phyloP scores from a whole-genome alignment of 1,139 yeast species.

The Magnusiomyces starmeri region DNA sequence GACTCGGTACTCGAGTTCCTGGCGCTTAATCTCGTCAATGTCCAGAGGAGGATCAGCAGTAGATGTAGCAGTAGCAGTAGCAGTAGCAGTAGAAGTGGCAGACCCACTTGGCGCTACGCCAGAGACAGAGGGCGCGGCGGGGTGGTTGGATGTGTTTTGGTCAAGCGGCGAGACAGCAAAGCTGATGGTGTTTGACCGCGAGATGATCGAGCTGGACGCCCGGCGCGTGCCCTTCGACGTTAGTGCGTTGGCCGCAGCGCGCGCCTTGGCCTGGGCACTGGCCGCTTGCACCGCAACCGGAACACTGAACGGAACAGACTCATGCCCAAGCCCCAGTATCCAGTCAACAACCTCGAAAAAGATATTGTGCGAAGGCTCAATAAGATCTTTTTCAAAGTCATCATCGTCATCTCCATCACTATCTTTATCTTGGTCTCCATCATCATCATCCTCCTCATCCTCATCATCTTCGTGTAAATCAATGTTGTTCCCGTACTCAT shows the following conservation, averaged over 20 bases:
- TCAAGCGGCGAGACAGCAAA: too few species aligned
- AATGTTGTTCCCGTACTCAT: neutral
- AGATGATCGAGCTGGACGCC: neutral
- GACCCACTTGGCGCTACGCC: neutral
- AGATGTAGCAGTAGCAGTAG: neutral
- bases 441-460: conserved; percentile 14
- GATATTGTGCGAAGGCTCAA: conserved; percentile 17
- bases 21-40: neutral
- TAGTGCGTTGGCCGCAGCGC: neutral
- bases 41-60: too few species aligned
- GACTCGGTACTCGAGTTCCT: neutral
- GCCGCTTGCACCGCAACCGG: neutral
- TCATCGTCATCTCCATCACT: conserved; percentile 13
- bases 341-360: conserved; percentile 26
- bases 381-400: conserved; percentile 14
- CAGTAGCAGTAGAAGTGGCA: neutral
- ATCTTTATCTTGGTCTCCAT: neutral
- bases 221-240: neutral
- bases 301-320: conserved; percentile 11
- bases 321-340: conserved; percentile 25
- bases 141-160: too few species aligned
- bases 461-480: conserved; percentile 6
- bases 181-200: too few species aligned
- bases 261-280: neutral
- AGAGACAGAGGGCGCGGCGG: neutral